Conservation (phyloP, 352 stramenopile genomes). For the Pythium aristosporum region DNA sequence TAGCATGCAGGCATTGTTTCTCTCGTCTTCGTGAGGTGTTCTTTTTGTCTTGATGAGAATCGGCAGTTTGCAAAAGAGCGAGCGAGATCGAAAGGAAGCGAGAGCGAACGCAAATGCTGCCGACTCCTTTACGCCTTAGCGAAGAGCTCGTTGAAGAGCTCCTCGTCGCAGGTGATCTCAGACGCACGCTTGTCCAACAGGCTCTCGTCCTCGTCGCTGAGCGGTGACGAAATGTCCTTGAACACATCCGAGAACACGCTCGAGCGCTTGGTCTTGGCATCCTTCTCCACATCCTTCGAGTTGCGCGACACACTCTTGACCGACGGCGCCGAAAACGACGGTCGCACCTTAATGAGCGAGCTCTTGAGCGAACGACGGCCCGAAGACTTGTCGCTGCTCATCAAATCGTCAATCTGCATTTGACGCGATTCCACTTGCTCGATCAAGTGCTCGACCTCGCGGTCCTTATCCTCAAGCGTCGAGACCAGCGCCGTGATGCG, state of each 20-base stretch:
- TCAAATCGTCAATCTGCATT: conserved; percentile 47
- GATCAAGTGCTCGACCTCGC: conserved; percentile 62
- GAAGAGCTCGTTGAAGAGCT: conserved; percentile 28
- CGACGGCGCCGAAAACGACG: conserved; percentile 19
- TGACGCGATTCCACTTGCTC: conserved; percentile 56
- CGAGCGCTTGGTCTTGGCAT: not conserved
- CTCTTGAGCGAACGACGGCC: conserved; percentile 25
- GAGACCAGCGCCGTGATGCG: conserved; percentile 56
- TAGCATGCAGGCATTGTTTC: not conserved
- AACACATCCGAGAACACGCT: conserved; percentile 15
- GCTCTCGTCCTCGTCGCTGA: conserved; percentile 22
- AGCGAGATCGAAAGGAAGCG: not conserved
- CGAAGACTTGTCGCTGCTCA: conserved; percentile 28
- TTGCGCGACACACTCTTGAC: conserved; percentile 9
- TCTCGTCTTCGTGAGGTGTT: not conserved
- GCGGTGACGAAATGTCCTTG: conserved; percentile 26
- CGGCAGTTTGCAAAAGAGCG: conserved; percentile 1
- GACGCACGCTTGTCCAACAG: conserved; percentile 20
- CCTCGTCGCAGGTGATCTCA: conserved; percentile 30
- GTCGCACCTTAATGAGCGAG: conserved; percentile 25
- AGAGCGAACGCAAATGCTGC: not conserved
- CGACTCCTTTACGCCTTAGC: conserved; percentile 15
- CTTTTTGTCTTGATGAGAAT: conserved; percentile 9
- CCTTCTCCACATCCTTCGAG: not conserved
- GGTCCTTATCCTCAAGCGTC: conserved; percentile 64